Evolutionary conservation across 2,329 filamentous ascomycete species (phyloP), one percentile per base, ranked within the genome.

Genomic region (Ceratocystis cacaofunesta): DNA sequence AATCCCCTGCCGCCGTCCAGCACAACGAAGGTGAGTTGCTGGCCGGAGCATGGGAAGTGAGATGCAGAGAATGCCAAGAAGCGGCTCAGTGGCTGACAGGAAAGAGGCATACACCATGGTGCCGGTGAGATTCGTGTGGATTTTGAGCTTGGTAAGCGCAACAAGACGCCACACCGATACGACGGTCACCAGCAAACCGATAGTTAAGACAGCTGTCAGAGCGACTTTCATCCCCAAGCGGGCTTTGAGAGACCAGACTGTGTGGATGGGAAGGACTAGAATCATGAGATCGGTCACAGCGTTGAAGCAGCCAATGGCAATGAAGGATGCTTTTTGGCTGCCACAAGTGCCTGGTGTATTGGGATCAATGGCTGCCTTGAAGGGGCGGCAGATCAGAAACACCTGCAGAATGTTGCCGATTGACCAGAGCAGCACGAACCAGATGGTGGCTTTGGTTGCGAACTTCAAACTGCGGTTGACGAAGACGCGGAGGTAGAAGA

Each of bases 401-500:
- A 70, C 66, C 61, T 70, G 68, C 17, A 72, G 69, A 28, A 72
- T 65, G n/a, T 70, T 71, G 28, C 62, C 69, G 32, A 67, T 12
- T 5, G 65, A 67, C 73, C 72, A 70, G 48, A 72, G 66, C 30
- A 70, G 68, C 25, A 75, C 72, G 60, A 74, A 71, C 19, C 69
- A 67, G 66, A 74, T 72, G 41, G 70, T 69, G 6, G 70, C 64
- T 28, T 71, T 73, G 58, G 72, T 74, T n/a, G 69, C 68, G 6
- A 70, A 61, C 5, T 74, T 71, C 68, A 76, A 68, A 12, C 67
- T 62, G 2, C 69, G 64, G 62, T 73, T 73, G n/a, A 72, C 72
- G 61, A 77, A 76, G 5, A 78, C 71, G n/a, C 76, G 74, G n/a
- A 75, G 71, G 67, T 78, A 78, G 68, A 78, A 77, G 48, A 72